phyloP scores from a whole-genome alignment of 331 rosid species.

The Acacia concinna region DNA sequence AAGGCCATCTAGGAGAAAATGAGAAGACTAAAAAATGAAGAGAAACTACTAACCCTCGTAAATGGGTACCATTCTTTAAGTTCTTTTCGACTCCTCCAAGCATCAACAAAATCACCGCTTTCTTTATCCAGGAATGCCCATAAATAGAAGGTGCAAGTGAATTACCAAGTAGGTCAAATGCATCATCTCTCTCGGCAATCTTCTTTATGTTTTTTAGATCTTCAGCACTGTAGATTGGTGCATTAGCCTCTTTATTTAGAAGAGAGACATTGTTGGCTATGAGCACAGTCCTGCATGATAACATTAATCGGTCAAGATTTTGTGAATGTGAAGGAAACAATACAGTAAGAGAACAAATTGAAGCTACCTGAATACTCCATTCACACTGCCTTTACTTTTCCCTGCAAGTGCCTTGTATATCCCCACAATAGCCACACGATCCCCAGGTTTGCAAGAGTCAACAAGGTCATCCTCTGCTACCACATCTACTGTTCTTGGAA shows the following conservation, averaged over 20 bases:
- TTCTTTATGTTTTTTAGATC: constrained; percentile 79
- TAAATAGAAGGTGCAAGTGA: constrained; percentile 97
- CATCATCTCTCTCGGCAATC: constrained; percentile 84
- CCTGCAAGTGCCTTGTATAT: constrained; percentile 93
- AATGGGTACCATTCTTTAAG: constrained; percentile 94
- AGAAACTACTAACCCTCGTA: constrained; percentile 78
- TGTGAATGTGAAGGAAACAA: constrained; percentile 7
- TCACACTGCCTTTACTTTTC: constrained; percentile 83
- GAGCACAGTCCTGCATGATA: constrained; percentile 77
- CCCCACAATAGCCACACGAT: constrained; percentile 92
- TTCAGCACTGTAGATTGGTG: constrained; percentile 77
- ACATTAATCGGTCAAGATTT: constrained; percentile 31
- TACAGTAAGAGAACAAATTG: background rate
- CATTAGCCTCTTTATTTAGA: constrained; percentile 97
- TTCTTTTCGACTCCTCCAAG: constrained; percentile 98
- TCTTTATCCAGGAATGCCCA: constrained; percentile 97
- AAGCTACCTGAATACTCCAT: constrained; percentile 94
- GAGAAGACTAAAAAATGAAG: constrained; percentile 7
- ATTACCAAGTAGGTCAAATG: constrained; percentile 89
- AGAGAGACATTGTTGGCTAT: constrained; percentile 86
- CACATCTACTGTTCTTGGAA: constrained; percentile 92
- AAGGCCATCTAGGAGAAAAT: constrained; percentile 15
- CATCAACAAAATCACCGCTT: constrained; percentile 90
- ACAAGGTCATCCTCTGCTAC: constrained; percentile 92
- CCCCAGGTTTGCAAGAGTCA: constrained; percentile 99